Percentiles rank a stretch among this genome's conserved stretches.
These are phyloP conservation scores for Debaryomycetaceae sp. DNA, from an alignment of 1,139 yeast genomes.

Conservation along the genomic window DNA sequence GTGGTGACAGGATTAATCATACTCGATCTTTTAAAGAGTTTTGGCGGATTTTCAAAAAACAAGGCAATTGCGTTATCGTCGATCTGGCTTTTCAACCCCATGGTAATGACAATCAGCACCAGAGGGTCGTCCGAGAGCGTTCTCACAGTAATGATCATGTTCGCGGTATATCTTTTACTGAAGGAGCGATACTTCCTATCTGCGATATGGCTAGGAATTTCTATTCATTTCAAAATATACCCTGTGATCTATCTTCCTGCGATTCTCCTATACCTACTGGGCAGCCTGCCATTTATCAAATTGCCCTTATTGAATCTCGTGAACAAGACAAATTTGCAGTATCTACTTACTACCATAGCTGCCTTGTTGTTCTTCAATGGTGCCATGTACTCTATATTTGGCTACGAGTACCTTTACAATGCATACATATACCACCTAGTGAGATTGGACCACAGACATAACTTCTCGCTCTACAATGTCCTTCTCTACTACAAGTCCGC, in stretches of 20 bases:
- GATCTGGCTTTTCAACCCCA: conserved; percentile 89
- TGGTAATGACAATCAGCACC: conserved; percentile 91
- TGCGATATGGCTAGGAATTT: conserved; percentile 69
- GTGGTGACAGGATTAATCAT: conserved; percentile 75
- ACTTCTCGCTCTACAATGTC: conserved; percentile 84
- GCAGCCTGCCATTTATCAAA: conserved; percentile 18
- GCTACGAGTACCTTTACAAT: conserved; percentile 71
- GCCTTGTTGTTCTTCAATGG: conserved; percentile 49
- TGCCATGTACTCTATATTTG: conserved; percentile 66
- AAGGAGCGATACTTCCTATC: conserved; percentile 36
- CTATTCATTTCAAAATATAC: conserved; percentile 87
- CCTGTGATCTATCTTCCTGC: conserved; percentile 81
- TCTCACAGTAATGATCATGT: conserved; percentile 72
- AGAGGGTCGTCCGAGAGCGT: conserved; percentile 93
- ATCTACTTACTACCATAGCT: conserved; percentile 32
- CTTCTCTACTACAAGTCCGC: conserved; percentile 67
- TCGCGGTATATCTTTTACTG: conserved; percentile 47
- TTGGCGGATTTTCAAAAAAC: conserved; percentile 14
- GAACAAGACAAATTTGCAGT: conserved; percentile 45
- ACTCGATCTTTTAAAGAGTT: conserved; percentile 9
- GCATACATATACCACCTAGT: conserved; percentile 80
- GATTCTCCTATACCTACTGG: conserved; percentile 30
- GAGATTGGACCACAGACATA: conserved; percentile 90
- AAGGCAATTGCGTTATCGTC: conserved; percentile 45
- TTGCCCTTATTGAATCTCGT: conserved; percentile 35